Evolutionary conservation across 163 green algal species (phyloP).

Genomic region (Volvox carteri): DNA sequence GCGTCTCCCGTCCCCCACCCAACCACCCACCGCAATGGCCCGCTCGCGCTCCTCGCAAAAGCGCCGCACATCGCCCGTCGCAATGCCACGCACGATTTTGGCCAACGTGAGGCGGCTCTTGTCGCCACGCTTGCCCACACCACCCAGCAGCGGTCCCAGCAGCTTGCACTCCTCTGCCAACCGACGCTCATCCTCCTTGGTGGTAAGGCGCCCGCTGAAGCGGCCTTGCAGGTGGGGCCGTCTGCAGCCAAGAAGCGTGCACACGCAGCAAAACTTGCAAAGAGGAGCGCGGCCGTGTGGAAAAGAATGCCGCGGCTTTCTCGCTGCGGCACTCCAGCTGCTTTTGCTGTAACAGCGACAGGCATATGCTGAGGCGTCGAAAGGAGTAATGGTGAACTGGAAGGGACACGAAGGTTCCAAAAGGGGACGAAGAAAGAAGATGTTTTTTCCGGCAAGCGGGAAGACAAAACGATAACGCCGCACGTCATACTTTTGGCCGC

Average conservation of each 20-base stretch:
- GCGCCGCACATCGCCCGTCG: slow-evolving; percentile 77
- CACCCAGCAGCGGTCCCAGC: slow-evolving; percentile 85
- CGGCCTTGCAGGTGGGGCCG: slow-evolving; percentile 80
- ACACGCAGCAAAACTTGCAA: neutral
- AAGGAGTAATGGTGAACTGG: neutral
- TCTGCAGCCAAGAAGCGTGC: slow-evolving; percentile 12
- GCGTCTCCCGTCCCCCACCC: neutral
- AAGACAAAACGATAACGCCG: too few species aligned
- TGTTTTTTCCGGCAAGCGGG: too few species aligned
- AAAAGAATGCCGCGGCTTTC: too few species aligned
- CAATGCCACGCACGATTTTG: slow-evolving; percentile 90
- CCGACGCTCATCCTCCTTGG: slow-evolving; percentile 89
- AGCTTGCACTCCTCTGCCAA: slow-evolving; percentile 87
- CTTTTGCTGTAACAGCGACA: too few species aligned
- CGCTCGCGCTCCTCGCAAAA: slow-evolving; percentile 77
- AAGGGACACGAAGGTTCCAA: neutral
- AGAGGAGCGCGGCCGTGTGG: too few species aligned
- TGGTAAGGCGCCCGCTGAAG: slow-evolving; percentile 87
- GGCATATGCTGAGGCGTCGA: neutral
- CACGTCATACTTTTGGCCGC: too few species aligned
- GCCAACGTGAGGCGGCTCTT: slow-evolving; percentile 84
- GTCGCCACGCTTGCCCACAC: slow-evolving; percentile 81
- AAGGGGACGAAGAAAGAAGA: neutral
- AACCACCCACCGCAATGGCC: slow-evolving; percentile 54
- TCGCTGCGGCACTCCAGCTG: too few species aligned